Evolutionary conservation across 2,329 filamentous ascomycete species (phyloP).

Genomic region (Xylariaceae sp.): DNA sequence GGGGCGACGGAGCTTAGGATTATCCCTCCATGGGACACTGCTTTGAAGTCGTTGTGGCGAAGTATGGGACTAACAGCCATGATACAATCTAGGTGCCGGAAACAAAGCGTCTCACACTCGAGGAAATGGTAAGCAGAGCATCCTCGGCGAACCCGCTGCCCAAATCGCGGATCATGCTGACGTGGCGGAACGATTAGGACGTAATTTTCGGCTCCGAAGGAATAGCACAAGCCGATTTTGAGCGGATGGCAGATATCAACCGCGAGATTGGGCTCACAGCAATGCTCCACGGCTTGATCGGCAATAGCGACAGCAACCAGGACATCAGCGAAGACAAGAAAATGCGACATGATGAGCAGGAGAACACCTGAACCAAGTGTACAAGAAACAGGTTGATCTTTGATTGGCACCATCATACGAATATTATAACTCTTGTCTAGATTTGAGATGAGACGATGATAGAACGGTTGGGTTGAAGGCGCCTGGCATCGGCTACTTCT

Average conservation of each 20-base stretch:
- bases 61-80: neutral
- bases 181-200: conserved; percentile 40
- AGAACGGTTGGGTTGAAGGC: too few species aligned
- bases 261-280: conserved; percentile 59
- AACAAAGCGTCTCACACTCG: conserved; percentile 59
- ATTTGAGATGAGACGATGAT: too few species aligned
- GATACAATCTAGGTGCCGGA: conserved; percentile 41
- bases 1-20: too few species aligned
- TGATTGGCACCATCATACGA: too few species aligned
- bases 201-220: conserved; percentile 64
- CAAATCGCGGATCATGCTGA: too few species aligned
- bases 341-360: conserved; percentile 5
- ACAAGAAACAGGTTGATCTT: too few species aligned
- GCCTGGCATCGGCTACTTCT: too few species aligned
- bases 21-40: too few species aligned
- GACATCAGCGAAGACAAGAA: conserved; percentile 23
- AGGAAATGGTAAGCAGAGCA: conserved; percentile 52
- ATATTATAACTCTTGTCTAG: too few species aligned
- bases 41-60: too few species aligned
- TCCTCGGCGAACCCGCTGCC: neutral
- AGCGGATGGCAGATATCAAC: conserved; percentile 71
- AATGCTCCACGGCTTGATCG: conserved; percentile 31
- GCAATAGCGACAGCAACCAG: conserved; percentile 18
- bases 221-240: conserved; percentile 61
- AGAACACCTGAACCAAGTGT: neutral